Evolutionary conservation across 208 protist species (phyloP).

Genomic region (Wallacemonas sp.): DNA sequence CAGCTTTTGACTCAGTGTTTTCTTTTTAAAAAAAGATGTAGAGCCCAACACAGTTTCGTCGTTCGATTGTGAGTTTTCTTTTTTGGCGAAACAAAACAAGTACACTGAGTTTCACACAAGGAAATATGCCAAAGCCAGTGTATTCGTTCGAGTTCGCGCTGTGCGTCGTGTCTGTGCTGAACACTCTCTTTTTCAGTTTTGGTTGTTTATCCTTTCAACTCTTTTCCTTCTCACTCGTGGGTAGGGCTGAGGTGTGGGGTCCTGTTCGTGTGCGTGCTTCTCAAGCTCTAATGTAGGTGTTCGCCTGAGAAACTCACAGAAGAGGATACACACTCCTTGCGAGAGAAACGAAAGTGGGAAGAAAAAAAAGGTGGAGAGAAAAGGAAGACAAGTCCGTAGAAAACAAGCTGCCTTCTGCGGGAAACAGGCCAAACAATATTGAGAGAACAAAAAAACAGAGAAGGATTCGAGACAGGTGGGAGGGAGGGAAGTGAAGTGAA

Average conservation of each 20-base stretch:
- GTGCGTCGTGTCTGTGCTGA: too few relatives aligned
- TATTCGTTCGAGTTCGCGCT: too few relatives aligned
- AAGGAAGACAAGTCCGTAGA: background rate
- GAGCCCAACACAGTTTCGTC: background rate
- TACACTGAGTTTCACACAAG: background rate
- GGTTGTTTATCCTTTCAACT: too few relatives aligned
- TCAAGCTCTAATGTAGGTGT: background rate
- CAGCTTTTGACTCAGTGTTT: background rate
- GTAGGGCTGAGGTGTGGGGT: too few relatives aligned
- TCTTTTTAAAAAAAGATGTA: background rate
- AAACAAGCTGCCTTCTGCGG: background rate
- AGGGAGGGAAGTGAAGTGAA: too few relatives aligned
- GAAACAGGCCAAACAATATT: too few relatives aligned
- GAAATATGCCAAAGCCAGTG: too few relatives aligned
- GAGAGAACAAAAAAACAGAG: too few relatives aligned
- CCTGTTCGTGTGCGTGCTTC: background rate
- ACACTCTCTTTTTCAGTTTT: too few relatives aligned
- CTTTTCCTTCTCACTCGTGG: background rate
- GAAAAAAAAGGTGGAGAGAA: background rate
- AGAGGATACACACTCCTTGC: constrained; percentile 19
- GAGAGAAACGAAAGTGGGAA: constrained; percentile 2
- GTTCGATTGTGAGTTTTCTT: too few relatives aligned
- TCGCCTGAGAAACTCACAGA: background rate
- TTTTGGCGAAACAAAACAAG: background rate
- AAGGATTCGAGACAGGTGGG: background rate